Evolutionary conservation across 2,329 filamentous ascomycete genomes (phyloP).

Genomic region (Colletotrichum sp.): DNA sequence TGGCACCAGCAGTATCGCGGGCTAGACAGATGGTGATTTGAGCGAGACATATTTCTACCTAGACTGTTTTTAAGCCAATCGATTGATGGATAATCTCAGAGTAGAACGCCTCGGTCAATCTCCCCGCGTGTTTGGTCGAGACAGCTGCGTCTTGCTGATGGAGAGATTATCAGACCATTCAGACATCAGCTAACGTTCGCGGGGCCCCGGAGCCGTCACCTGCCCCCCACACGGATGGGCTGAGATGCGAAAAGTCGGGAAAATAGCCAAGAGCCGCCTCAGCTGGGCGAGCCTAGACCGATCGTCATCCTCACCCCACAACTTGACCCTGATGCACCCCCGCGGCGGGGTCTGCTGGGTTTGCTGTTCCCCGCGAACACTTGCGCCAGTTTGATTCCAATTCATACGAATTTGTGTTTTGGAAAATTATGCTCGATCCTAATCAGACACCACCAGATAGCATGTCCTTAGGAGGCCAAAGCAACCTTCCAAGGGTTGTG

Average conservation of each 20-base stretch:
- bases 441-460: not conserved
- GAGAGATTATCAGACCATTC: not conserved
- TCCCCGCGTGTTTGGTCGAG: not conserved
- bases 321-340: not conserved
- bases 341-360: not conserved
- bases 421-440: rapidly evolving
- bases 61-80: rapidly evolving
- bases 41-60: not conserved
- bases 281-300: not conserved
- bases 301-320: conserved; percentile 9
- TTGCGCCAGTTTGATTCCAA: rapidly evolving
- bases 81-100: not conserved
- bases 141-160: not conserved
- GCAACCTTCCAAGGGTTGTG: not conserved
- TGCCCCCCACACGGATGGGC: not conserved
- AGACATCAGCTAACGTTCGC: not conserved
- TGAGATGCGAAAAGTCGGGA: not conserved
- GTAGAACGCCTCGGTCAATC: rapidly evolving
- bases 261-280: not conserved
- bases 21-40: rapidly evolving
- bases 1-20: not conserved
- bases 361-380: not conserved
- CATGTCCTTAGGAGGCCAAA: rapidly evolving
- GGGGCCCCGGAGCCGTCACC: not conserved
- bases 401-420: not conserved